Conservation (phyloP, 106 monocot genomes). For the Apostasia ramifera region DNA sequence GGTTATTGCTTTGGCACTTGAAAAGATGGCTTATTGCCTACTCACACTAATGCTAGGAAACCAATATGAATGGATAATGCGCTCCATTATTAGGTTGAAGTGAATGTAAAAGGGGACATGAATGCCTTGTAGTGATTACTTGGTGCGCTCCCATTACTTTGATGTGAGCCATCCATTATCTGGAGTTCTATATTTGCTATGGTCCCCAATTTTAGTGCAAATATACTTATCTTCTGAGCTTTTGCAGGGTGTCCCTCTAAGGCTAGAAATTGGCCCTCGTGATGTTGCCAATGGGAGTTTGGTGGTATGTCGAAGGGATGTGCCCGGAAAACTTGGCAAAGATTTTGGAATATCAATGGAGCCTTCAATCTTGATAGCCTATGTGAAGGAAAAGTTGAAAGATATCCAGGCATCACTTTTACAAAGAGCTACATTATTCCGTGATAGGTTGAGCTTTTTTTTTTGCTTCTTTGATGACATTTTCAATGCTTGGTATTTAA, state of each 20-base stretch:
- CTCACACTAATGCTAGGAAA: too few relatives aligned
- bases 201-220: neutral
- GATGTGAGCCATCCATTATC: too few relatives aligned
- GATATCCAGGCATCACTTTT: slow-evolving; percentile 78
- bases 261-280: slow-evolving; percentile 92
- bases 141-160: too few relatives aligned
- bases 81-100: too few relatives aligned
- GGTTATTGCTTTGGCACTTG: too few relatives aligned
- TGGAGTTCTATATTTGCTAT: neutral
- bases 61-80: too few relatives aligned
- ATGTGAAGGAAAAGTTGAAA: slow-evolving; percentile 68
- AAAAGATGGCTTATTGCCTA: too few relatives aligned
- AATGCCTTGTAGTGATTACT: too few relatives aligned
- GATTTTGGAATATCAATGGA: slow-evolving; percentile 94
- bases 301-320: slow-evolving; percentile 75
- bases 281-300: slow-evolving; percentile 66
- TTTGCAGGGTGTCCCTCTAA: slow-evolving; percentile 78
- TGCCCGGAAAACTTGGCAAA: slow-evolving; percentile 91
- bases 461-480: too few relatives aligned
- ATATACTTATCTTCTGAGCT: slow-evolving; percentile 1
- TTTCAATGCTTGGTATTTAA: too few relatives aligned
- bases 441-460: slow-evolving; percentile 57
- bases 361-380: slow-evolving; percentile 35
- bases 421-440: slow-evolving; percentile 65
- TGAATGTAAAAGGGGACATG: too few relatives aligned